These are phyloP conservation scores for Scorias spongiosa DNA, from an alignment of 2,329 filamentous ascomycete species.

Conservation along the genomic window DNA sequence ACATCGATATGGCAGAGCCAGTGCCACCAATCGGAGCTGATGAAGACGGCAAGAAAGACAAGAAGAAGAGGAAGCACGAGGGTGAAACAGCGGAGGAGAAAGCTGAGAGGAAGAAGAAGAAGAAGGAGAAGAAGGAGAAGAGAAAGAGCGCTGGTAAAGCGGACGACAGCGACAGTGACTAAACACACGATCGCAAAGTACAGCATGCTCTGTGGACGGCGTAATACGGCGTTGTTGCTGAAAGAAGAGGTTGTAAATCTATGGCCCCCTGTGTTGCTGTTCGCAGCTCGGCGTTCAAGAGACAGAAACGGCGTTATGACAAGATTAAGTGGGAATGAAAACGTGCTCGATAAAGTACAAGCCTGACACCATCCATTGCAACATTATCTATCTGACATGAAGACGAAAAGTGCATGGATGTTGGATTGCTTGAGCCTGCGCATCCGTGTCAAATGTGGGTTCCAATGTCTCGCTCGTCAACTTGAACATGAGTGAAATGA, in stretches of 20 bases:
- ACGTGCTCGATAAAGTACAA: too few species aligned
- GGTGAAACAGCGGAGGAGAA: conserved; percentile 31
- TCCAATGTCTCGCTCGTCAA: too few species aligned
- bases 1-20: conserved; percentile 22
- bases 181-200: conserved; percentile 1
- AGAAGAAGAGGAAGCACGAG: conserved; percentile 34
- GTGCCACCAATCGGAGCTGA: conserved; percentile 15
- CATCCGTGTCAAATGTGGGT: too few species aligned
- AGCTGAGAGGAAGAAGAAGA: conserved; percentile 43
- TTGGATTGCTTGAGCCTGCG: too few species aligned
- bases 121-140: conserved; percentile 72
- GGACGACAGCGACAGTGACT: conserved; percentile 31
- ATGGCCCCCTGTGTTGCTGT: background rate
- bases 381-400: too few species aligned
- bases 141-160: conserved; percentile 43
- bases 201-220: background rate
- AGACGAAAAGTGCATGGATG: too few species aligned
- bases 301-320: background rate
- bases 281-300: background rate
- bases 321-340: too few species aligned
- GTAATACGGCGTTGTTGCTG: background rate
- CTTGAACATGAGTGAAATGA: too few species aligned
- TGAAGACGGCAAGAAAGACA: conserved; percentile 17
- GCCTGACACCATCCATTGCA: too few species aligned
- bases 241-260: background rate